phyloP scores from a whole-genome alignment of 257 asterid species.

The Henckelia pumila region DNA sequence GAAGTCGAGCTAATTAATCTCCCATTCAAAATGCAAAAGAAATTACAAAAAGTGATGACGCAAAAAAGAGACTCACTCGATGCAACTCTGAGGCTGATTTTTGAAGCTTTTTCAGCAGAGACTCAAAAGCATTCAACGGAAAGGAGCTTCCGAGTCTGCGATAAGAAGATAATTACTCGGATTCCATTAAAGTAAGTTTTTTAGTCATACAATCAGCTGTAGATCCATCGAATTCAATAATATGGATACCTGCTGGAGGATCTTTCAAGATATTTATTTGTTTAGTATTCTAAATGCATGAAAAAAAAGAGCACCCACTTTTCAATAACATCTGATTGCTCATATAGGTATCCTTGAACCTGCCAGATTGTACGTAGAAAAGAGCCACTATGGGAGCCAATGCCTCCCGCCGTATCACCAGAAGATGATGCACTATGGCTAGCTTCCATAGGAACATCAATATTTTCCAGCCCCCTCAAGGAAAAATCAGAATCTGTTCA shows the following conservation, averaged over 20 bases:
- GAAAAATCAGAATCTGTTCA: conserved; percentile 43
- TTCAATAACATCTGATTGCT: conserved; percentile 76
- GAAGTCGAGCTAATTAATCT: conserved; percentile 21
- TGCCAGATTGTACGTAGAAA: conserved; percentile 92
- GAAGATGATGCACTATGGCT: conserved; percentile 35
- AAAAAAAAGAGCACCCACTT: conserved; percentile 39
- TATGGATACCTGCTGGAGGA: not conserved
- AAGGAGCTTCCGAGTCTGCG: conserved; percentile 76
- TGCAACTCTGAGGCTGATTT: conserved; percentile 88
- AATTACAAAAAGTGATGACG: conserved; percentile 3
- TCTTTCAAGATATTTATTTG: not conserved
- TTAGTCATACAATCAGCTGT: not conserved
- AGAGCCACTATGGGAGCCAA: conserved; percentile 45
- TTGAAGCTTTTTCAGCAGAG: conserved; percentile 70
- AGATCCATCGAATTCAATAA: conserved; percentile 1
- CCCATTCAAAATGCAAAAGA: conserved; percentile 20
- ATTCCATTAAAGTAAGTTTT: conserved; percentile 14
- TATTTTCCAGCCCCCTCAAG: conserved; percentile 37
- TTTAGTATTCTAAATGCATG: not conserved
- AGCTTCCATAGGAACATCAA: conserved; percentile 39
- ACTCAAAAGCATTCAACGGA: conserved; percentile 68
- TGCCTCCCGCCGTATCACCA: conserved; percentile 30
- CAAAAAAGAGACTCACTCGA: conserved; percentile 50
- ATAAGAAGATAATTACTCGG: conserved; percentile 15
- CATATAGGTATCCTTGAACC: conserved; percentile 85